Conservation (phyloP, 2,329 filamentous ascomycete species). For the Alternaria consortialis region DNA sequence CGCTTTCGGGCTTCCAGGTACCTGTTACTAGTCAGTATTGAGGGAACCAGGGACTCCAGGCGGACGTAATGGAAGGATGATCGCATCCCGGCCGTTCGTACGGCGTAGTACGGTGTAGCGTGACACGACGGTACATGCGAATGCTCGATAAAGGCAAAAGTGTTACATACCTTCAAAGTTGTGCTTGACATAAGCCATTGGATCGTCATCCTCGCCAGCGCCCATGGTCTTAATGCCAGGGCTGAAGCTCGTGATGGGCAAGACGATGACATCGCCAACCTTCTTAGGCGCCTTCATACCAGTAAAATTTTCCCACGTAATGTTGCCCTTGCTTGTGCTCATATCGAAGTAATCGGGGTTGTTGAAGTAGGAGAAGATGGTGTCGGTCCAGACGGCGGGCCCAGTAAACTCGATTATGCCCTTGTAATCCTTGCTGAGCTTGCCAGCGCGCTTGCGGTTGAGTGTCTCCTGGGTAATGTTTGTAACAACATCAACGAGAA, state of each 20-base stretch:
- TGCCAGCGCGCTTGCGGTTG: conserved; percentile 72
- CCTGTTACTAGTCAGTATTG: conserved; percentile 41
- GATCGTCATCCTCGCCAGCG: conserved; percentile 84
- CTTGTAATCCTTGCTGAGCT: conserved; percentile 72
- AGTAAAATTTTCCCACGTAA: conserved; percentile 89
- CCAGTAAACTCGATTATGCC: conserved; percentile 93
- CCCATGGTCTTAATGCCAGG: conserved; percentile 95
- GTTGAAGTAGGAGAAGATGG: conserved; percentile 92
- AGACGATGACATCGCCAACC: conserved; percentile 89
- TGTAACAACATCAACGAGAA: conserved; percentile 85
- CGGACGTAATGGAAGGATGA: conserved; percentile 1
- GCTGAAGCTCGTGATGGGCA: conserved; percentile 97
- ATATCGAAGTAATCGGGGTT: conserved; percentile 88
- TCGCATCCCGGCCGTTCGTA: background rate
- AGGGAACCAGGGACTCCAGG: conserved; percentile 11
- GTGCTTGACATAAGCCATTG: conserved; percentile 97
- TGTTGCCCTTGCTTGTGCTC: conserved; percentile 71
- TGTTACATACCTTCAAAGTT: conserved; percentile 84
- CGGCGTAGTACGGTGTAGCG: conserved; percentile 5
- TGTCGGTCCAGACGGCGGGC: conserved; percentile 93
- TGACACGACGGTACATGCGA: conserved; percentile 6
- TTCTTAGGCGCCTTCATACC: conserved; percentile 84
- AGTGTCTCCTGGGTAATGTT: conserved; percentile 86
- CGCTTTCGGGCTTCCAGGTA: conserved; percentile 48
- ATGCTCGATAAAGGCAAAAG: background rate